Base-by-base conservation (phyloP, 371 early-diverging fungal species). In the Sporodiniella umbellata region DNA sequence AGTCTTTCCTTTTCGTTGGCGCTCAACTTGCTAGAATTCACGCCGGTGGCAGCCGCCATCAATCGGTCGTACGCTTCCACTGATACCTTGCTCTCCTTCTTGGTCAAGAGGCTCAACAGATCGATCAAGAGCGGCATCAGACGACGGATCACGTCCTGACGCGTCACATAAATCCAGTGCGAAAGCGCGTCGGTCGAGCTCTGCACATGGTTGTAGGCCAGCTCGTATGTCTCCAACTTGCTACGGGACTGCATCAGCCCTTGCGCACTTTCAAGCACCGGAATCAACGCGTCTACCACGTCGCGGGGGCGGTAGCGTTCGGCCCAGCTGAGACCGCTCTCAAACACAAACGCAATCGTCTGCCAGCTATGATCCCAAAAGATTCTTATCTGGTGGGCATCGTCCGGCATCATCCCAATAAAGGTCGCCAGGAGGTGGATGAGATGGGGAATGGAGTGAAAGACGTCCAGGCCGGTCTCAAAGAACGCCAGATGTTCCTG, bases 121-220 rank as follows among this genome's bases (percentile, higher is more conserved):
- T 18, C 47, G 3, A 40, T 39, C 0, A 62, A 42, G 21, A 77
- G 40, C 2, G 74, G 72, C 4, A 73, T 45, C 7, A 77, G 43
- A 15, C 57, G 53, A 2, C 57, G 58, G 21, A 77, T 56, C 23
- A 73, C 51, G 7, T 68, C 63, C n/a, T 51, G 38, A 0, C 74
- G 66, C 0, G 69, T 73, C 0, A 73, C 74, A 42, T 63, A 71
- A 10, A 71, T 54, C 78, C 78, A 77, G 10, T 64, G 61, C 1
- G 78, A 77, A n/a, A 77, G 37, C 8, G 68, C 55, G 37, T 71
- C 63, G 18, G 60, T 39, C 0, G 62, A 39, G 8, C 58, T 53
- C 6, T 31, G 48, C n/a, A 53, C 38, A 33, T 58, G 43, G 12
- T 53, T 43, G 22, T 58, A 53, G 25, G 24, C 24, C 0, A 58